These are phyloP conservation scores for Pestalotiopsis fici DNA, from an alignment of 2,329 filamentous ascomycete species.

Conservation along the genomic window DNA sequence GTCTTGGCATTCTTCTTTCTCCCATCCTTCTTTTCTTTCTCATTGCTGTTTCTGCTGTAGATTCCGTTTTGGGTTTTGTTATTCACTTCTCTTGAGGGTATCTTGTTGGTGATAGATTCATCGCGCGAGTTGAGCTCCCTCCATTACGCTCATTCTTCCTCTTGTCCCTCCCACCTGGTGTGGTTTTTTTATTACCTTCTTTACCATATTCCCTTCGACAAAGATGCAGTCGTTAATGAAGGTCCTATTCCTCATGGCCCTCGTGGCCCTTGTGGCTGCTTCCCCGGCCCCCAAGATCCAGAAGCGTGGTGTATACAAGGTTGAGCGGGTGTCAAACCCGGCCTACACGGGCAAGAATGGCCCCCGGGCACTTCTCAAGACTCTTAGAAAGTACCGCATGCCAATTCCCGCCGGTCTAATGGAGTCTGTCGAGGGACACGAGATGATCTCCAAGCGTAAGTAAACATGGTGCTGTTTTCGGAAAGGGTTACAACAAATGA, in stretches of 20 bases:
- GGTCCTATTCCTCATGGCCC: conserved; percentile 24
- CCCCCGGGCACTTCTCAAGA: conserved; percentile 28
- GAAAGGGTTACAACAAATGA: conserved; percentile 10
- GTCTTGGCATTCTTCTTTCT: conserved; percentile 4
- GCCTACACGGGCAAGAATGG: conserved; percentile 28
- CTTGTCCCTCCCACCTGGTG: conserved; percentile 7
- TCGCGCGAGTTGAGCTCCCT: neutral
- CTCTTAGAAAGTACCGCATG: conserved; percentile 33
- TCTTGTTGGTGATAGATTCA: conserved; percentile 3
- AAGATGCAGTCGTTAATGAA: conserved; percentile 27
- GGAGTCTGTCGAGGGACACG: conserved; percentile 18
- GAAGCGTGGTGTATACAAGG: conserved; percentile 32
- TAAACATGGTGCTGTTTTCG: too few relatives aligned
- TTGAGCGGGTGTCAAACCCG: conserved; percentile 30
- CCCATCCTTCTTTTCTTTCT: conserved; percentile 5
- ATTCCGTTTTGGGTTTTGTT: conserved; percentile 2
- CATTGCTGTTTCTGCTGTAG: neutral
- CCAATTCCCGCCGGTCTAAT: conserved; percentile 26
- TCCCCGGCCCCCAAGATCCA: conserved; percentile 23
- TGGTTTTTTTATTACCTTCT: neutral
- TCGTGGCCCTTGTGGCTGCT: conserved; percentile 26
- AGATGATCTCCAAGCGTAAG: conserved; percentile 27
- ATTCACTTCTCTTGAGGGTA: neutral
- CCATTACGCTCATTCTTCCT: conserved; percentile 6
- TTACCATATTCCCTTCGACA: neutral